Evolutionary conservation across 345 rosid genomes (phyloP).

Genomic region (Eucalyptus pumila): DNA sequence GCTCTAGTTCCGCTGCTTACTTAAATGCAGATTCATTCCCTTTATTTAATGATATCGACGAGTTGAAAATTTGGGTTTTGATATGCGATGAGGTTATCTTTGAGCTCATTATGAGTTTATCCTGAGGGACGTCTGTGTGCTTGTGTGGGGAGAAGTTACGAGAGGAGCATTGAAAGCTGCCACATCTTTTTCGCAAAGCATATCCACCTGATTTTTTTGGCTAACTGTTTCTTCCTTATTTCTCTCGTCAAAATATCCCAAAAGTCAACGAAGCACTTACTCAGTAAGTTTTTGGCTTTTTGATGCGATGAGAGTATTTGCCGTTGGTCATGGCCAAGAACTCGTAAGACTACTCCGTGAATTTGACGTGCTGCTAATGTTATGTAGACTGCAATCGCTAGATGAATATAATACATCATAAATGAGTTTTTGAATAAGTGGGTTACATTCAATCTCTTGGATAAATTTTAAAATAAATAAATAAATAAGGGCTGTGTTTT

Average conservation of each 20-base stretch:
- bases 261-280: not conserved
- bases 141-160: not conserved
- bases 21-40: not conserved
- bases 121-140: not conserved
- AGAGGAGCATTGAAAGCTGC: not conserved
- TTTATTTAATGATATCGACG: not conserved
- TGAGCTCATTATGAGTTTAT: not conserved
- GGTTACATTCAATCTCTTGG: not conserved
- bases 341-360: not conserved
- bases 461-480: not conserved
- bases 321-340: not conserved
- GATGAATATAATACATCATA: not conserved
- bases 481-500: not conserved
- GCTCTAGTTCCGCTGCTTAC: not conserved
- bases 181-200: not conserved
- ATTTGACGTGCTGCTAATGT: not conserved
- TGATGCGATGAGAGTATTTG: not conserved
- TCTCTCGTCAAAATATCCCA: not conserved
- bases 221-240: not conserved
- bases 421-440: not conserved
- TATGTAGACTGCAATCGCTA: not conserved
- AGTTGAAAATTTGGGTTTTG: not conserved
- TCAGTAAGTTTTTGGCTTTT: not conserved
- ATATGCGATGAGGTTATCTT: not conserved
- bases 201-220: not conserved